Evolutionary conservation across 192 early-diverging fungal genomes (phyloP).

Genomic region (Backusella australiensis): DNA sequence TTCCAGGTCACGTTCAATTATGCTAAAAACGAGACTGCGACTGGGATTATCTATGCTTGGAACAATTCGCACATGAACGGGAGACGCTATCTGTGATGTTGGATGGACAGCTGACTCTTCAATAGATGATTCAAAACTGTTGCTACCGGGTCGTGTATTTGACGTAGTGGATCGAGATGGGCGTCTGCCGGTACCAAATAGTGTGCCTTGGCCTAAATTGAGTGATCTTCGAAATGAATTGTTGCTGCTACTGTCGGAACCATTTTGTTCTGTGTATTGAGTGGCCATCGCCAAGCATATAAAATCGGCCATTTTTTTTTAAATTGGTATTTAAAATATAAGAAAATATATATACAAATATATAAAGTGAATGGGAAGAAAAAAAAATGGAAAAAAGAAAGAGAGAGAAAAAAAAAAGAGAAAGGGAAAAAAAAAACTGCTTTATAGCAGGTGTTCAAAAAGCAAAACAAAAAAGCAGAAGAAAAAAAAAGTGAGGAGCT

Average conservation of each 20-base stretch:
- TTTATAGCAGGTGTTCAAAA: conserved; percentile 1
- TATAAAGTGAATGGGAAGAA: not conserved
- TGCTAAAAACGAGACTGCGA: conserved; percentile 56
- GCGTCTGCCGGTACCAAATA: conserved; percentile 9
- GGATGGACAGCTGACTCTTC: not conserved
- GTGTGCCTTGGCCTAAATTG: not conserved
- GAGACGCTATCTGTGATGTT: not conserved
- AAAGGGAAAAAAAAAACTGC: not conserved
- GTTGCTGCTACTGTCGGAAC: not conserved
- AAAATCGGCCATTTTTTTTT: conserved; percentile 21
- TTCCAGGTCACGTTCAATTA: conserved; percentile 56
- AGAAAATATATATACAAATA: conserved; percentile 3
- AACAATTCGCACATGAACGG: conserved; percentile 52
- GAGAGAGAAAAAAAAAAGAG: not conserved
- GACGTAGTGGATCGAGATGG: not conserved
- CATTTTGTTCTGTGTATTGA: conserved; percentile 3
- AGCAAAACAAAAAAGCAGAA: not conserved
- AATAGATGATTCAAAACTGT: not conserved
- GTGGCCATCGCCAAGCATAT: conserved; percentile 24
- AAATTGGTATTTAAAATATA: not conserved
- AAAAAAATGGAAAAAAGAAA: conserved; percentile 4
- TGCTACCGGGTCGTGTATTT: not conserved
- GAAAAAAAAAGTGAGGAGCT: not conserved
- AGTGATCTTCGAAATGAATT: conserved; percentile 19
- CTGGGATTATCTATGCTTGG: conserved; percentile 44